Evolutionary conservation across 306 rosid genomes (phyloP).

Genomic region (Hippophae rhamnoides): DNA sequence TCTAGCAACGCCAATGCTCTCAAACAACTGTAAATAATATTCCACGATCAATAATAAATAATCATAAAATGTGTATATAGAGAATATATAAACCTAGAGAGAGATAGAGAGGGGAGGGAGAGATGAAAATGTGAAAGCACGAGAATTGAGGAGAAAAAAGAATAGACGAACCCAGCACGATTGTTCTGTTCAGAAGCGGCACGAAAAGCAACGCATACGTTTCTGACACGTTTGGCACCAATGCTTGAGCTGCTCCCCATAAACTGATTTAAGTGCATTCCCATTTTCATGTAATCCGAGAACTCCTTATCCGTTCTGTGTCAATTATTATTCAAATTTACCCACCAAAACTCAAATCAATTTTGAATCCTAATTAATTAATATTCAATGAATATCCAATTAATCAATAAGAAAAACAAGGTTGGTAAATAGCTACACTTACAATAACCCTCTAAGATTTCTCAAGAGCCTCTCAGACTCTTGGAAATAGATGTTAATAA

Average conservation of each 20-base stretch:
- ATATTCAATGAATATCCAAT: not conserved
- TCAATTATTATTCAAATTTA: not conserved
- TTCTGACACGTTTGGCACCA: constrained; percentile 84
- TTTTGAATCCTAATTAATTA: not conserved
- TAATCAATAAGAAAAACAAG: not conserved
- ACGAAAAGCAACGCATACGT: constrained; percentile 87
- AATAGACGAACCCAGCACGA: constrained; percentile 51
- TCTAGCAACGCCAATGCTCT: constrained; percentile 84
- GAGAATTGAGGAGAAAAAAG: constrained; percentile 13
- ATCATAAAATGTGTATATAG: too few relatives aligned
- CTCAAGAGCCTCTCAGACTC: constrained; percentile 83
- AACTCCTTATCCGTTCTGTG: constrained; percentile 63
- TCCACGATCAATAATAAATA: not conserved
- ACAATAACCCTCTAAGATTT: constrained; percentile 68
- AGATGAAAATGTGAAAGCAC: not conserved
- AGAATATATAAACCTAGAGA: too few relatives aligned
- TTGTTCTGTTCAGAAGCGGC: constrained; percentile 69
- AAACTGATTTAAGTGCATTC: constrained; percentile 84
- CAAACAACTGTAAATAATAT: constrained; percentile 43
- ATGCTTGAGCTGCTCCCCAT: constrained; percentile 96
- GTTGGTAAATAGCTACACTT: constrained; percentile 5
- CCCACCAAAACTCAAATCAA: not conserved
- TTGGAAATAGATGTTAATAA: constrained; percentile 82
- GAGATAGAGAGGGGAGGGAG: not conserved
- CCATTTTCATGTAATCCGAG: constrained; percentile 67